phyloP scores from a whole-genome alignment of 371 early-diverging fungal genomes.

The Mycotypha africana region DNA sequence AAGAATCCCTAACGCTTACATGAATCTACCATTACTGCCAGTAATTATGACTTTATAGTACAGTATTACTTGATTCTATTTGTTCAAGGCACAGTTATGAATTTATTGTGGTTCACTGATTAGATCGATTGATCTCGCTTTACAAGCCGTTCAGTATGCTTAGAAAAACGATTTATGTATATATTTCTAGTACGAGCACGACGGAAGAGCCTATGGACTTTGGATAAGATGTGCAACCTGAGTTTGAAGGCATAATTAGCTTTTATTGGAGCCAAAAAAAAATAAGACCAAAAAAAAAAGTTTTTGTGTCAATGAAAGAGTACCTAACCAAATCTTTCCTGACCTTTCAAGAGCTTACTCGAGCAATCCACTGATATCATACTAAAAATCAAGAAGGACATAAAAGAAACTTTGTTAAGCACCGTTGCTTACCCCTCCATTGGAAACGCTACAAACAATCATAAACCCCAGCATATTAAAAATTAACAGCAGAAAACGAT shows the following conservation, averaged over 20 bases:
- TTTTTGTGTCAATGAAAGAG: constrained; percentile 6
- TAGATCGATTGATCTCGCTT: too few species aligned
- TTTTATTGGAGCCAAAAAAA: constrained; percentile 8
- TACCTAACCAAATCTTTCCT: constrained; percentile 6
- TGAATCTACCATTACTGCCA: too few species aligned
- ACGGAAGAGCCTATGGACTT: constrained; percentile 2
- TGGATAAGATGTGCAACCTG: constrained; percentile 1
- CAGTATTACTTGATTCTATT: too few species aligned
- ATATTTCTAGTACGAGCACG: not conserved
- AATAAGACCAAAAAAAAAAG: constrained; percentile 3
- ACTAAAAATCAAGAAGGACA: constrained; percentile 6
- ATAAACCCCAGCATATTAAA: constrained; percentile 3
- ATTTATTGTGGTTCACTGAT: too few species aligned
- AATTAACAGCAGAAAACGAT: constrained; percentile 4
- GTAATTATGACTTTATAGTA: too few species aligned
- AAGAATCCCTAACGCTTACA: too few species aligned
- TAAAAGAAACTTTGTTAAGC: constrained; percentile 5
- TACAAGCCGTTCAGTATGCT: too few species aligned
- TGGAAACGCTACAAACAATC: constrained; percentile 2
- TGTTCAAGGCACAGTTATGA: too few species aligned
- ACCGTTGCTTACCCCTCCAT: constrained; percentile 6
- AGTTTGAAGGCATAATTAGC: constrained; percentile 6
- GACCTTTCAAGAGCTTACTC: constrained; percentile 7
- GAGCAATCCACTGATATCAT: constrained; percentile 5
- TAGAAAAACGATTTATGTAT: too few species aligned